A percentile compares a stretch with the other conserved stretches of the same genome.
Conservation (phyloP, 768 basidiomycete species). For the Saitozyma sp. region DNA sequence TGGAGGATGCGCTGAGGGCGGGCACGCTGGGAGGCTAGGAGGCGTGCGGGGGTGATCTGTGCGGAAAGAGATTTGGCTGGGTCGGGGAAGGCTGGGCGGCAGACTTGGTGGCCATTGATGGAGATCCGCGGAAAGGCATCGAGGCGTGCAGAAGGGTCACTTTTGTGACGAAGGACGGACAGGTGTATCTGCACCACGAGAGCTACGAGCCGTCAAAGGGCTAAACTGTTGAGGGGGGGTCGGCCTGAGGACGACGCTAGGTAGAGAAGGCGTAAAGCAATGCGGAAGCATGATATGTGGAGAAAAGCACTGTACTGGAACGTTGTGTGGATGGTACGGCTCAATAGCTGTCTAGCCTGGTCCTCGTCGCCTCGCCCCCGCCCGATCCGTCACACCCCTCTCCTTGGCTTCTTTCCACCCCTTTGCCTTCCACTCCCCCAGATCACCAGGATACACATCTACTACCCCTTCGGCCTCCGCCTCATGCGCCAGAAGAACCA, state of each 20-base stretch:
- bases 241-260: too few relatives aligned
- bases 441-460: constrained; percentile 19
- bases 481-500: constrained; percentile 41
- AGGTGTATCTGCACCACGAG: too few relatives aligned
- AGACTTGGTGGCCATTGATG: constrained; percentile 21
- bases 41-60: constrained; percentile 25
- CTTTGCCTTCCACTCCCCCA: constrained; percentile 22
- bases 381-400: constrained; percentile 5
- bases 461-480: constrained; percentile 21
- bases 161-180: too few relatives aligned
- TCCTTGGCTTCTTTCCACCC: constrained; percentile 38
- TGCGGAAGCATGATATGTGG: too few relatives aligned
- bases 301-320: too few relatives aligned
- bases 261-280: too few relatives aligned
- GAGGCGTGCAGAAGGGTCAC: too few relatives aligned
- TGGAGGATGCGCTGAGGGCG: constrained; percentile 17
- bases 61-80: constrained; percentile 23
- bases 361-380: neutral
- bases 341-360: too few relatives aligned
- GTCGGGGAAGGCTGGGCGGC: constrained; percentile 25
- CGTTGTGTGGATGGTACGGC: too few relatives aligned
- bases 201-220: too few relatives aligned
- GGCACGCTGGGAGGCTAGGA: constrained; percentile 26
- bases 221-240: too few relatives aligned
- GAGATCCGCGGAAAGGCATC: constrained; percentile 19